Evolutionary conservation across 1,284 basidiomycete genomes (phyloP), one percentile per base, ranked within the genome.

Genomic region (Trametes sp.): DNA sequence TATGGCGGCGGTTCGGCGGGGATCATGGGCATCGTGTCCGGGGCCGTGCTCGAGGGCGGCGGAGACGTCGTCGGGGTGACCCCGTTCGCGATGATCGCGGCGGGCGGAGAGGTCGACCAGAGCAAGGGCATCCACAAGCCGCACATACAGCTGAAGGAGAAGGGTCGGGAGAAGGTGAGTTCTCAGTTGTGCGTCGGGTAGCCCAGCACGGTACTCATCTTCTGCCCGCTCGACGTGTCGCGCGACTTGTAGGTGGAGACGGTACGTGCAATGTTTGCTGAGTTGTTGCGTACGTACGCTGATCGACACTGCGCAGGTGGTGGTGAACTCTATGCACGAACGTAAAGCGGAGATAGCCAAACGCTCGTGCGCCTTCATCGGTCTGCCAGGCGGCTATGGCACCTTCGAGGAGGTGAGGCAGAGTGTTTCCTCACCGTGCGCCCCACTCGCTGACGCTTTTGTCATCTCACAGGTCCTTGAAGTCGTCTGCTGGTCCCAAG

Each of bases 391-490:
- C 36, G 96, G 96, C 0, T 96, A 87, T 72, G 95, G 95, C 19
- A 97, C 95, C 0, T 94, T 94, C 68, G 96, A 98, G 75, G 96
- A 98, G 82, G 92, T 92, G 54, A 24, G 72, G n/a, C n/a, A n/a
- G n/a, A n/a, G n/a, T n/a, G n/a, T n/a, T n/a, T n/a, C n/a, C n/a
- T n/a, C n/a, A n/a, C n/a, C n/a, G n/a, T n/a, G n/a, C n/a, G n/a
- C n/a, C n/a, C n/a, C n/a, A n/a, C n/a, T n/a, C n/a, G n/a, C n/a
- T n/a, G n/a, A n/a, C n/a, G n/a, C n/a, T n/a, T n/a, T n/a, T n/a
- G n/a, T n/a, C n/a, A n/a, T n/a, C n/a, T n/a, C n/a, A n/a, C n/a
- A 93, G 90, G 80, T 95, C 26, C 77, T 98, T 53, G 96, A 98
- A 77, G 95, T 94, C 67, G 85, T 90, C 42, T 96, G 95, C 2